These are phyloP conservation scores for Ajuga chamaepitys DNA, from an alignment of 257 asterid species.

Conservation along the genomic window DNA sequence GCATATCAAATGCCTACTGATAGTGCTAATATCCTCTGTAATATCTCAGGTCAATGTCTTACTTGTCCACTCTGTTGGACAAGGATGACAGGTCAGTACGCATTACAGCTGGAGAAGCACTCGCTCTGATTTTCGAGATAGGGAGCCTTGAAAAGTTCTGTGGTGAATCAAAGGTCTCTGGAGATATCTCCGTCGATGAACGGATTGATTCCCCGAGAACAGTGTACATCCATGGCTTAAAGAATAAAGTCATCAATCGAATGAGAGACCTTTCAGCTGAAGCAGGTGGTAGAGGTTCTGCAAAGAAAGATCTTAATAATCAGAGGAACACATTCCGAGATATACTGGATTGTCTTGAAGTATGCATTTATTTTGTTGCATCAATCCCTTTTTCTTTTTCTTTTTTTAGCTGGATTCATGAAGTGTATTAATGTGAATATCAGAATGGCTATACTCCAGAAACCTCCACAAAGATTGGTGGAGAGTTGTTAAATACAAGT, in stretches of 20 bases:
- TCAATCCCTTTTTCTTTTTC: neutral
- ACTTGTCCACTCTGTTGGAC: constrained; percentile 63
- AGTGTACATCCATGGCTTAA: constrained; percentile 62
- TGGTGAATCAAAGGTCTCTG: constrained; percentile 43
- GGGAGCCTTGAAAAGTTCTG: constrained; percentile 78
- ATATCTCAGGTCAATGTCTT: constrained; percentile 67
- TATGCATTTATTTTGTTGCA: constrained; percentile 9
- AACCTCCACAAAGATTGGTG: constrained; percentile 64
- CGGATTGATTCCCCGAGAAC: constrained; percentile 42
- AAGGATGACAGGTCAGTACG: constrained; percentile 84
- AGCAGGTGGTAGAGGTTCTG: constrained; percentile 93
- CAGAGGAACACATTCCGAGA: constrained; percentile 86
- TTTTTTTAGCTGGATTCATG: neutral
- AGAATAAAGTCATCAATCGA: constrained; percentile 60
- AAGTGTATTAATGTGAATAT: constrained; percentile 5
- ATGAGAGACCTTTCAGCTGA: constrained; percentile 65
- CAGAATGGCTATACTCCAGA: constrained; percentile 76
- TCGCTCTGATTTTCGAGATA: constrained; percentile 73
- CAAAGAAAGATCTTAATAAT: constrained; percentile 83
- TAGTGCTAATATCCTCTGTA: neutral
- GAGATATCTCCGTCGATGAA: constrained; percentile 41
- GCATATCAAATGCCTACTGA: neutral
- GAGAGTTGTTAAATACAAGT: constrained; percentile 51
- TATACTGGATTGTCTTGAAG: constrained; percentile 83
- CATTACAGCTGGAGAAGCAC: constrained; percentile 93